phyloP scores from a whole-genome alignment of 139 green algal genomes.

The Chlorella ohadii region DNA sequence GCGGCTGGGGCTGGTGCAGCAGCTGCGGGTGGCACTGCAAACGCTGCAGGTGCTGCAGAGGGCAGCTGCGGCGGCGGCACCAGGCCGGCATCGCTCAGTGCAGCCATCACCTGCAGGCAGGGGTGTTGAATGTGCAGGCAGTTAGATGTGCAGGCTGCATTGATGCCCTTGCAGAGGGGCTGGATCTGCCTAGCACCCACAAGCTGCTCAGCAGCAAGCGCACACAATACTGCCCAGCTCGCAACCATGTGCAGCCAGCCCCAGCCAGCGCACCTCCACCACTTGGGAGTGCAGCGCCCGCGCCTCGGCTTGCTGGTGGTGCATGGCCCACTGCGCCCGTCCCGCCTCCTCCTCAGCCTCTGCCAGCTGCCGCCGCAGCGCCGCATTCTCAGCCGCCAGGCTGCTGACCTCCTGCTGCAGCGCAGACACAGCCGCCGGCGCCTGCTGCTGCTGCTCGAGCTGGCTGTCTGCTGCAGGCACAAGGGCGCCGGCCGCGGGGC shows the following conservation, averaged over 20 bases:
- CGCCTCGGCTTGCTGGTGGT: constrained; percentile 31
- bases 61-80: background rate
- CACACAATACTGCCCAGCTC: background rate
- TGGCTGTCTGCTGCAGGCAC: background rate
- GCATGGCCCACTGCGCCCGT: constrained; percentile 17
- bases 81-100: constrained; percentile 8
- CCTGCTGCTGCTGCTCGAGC: background rate
- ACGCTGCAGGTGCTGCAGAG: background rate
- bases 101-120: constrained; percentile 23
- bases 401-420: constrained; percentile 2
- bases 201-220: background rate
- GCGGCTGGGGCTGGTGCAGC: background rate
- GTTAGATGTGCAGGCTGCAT: too few species aligned
- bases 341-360: constrained; percentile 23
- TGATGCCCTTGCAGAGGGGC: too few species aligned
- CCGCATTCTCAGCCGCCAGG: constrained; percentile 24
- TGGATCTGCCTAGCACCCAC: too few species aligned
- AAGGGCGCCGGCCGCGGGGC: background rate
- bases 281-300: constrained; percentile 17
- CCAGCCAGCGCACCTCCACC: constrained; percentile 1
- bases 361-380: constrained; percentile 20
- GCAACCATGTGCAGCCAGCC: too few species aligned
- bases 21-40: background rate
- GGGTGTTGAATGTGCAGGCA: too few species aligned
- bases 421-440: background rate